Conservation (phyloP, 352 stramenopile species). For the Phytopythium delawarense region DNA sequence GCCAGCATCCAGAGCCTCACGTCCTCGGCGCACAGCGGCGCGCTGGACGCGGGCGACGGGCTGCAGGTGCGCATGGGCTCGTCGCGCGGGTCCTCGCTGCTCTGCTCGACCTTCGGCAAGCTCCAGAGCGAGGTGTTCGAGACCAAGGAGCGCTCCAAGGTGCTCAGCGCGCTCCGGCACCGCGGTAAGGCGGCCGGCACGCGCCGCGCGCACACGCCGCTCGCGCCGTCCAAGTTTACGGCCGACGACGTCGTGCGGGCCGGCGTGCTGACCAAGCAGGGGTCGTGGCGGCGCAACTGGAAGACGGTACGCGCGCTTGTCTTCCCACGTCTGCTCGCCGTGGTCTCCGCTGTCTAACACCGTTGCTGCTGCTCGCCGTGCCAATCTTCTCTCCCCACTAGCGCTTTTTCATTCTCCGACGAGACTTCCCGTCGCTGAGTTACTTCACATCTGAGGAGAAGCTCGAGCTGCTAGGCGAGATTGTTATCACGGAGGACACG, state of each 20-base stretch:
- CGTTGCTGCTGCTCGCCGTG: not conserved
- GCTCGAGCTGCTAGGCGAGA: constrained; percentile 67
- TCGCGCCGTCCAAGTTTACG: constrained; percentile 54
- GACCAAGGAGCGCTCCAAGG: constrained; percentile 70
- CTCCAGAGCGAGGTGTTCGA: constrained; percentile 76
- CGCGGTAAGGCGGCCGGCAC: constrained; percentile 35
- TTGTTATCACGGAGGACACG: constrained; percentile 67
- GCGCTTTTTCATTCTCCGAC: constrained; percentile 78
- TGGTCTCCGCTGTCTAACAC: not conserved
- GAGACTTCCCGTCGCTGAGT: constrained; percentile 65
- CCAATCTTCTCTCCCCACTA: constrained; percentile 3
- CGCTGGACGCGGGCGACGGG: constrained; percentile 9
- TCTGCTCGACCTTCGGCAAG: constrained; percentile 60
- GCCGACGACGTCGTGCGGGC: constrained; percentile 61
- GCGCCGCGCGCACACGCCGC: constrained; percentile 13
- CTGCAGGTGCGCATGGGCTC: constrained; percentile 1
- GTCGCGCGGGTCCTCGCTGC: constrained; percentile 13
- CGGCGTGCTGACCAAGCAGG: constrained; percentile 69
- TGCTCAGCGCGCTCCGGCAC: constrained; percentile 72
- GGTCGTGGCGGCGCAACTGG: constrained; percentile 85
- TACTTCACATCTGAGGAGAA: constrained; percentile 86
- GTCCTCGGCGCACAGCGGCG: constrained; percentile 8
- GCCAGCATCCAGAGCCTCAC: constrained; percentile 2
- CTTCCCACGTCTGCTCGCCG: not conserved
- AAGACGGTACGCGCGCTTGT: constrained; percentile 40